Conservation (phyloP, 202 grass and related monocot species). For the Panicum hallii region DNA sequence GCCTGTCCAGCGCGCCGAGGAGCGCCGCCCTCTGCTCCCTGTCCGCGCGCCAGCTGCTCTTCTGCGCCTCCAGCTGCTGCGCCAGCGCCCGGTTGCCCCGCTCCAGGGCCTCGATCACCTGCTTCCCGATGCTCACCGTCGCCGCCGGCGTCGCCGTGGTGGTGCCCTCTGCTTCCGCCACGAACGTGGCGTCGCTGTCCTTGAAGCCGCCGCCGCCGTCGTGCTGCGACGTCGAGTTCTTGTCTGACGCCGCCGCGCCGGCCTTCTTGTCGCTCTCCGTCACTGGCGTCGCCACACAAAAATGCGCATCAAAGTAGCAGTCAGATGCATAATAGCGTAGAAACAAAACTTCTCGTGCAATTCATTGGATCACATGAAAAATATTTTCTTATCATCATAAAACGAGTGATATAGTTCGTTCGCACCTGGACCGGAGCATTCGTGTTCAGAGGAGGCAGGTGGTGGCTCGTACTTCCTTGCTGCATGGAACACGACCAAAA, state of each 20-base stretch:
- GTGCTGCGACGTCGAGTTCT: conserved; percentile 56
- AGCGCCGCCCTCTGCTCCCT: conserved; percentile 56
- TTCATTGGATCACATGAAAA: too few relatives aligned
- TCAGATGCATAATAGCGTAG: too few relatives aligned
- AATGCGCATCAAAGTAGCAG: too few relatives aligned
- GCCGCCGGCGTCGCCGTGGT: conserved; percentile 24
- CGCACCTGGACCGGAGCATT: conserved; percentile 56
- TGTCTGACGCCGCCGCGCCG: conserved; percentile 44
- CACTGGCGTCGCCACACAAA: background rate
- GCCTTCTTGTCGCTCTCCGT: conserved; percentile 48
- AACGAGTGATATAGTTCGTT: too few relatives aligned
- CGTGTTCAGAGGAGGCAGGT: conserved; percentile 53
- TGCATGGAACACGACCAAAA: conserved; percentile 34
- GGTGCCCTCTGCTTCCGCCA: conserved; percentile 20
- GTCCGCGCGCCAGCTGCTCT: conserved; percentile 29
- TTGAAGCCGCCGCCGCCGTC: conserved; percentile 23
- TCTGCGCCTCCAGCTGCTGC: conserved; percentile 62
- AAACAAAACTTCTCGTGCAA: too few relatives aligned
- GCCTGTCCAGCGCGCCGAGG: conserved; percentile 44
- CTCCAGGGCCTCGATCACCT: conserved; percentile 60
- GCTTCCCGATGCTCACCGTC: conserved; percentile 46
- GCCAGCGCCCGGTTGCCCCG: conserved; percentile 51
- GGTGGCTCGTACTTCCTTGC: conserved; percentile 58
- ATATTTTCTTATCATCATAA: too few relatives aligned
- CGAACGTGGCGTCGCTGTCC: conserved; percentile 58